Base-by-base conservation (phyloP, 2,329 filamentous ascomycete genomes). In the Cercospora sp. region DNA sequence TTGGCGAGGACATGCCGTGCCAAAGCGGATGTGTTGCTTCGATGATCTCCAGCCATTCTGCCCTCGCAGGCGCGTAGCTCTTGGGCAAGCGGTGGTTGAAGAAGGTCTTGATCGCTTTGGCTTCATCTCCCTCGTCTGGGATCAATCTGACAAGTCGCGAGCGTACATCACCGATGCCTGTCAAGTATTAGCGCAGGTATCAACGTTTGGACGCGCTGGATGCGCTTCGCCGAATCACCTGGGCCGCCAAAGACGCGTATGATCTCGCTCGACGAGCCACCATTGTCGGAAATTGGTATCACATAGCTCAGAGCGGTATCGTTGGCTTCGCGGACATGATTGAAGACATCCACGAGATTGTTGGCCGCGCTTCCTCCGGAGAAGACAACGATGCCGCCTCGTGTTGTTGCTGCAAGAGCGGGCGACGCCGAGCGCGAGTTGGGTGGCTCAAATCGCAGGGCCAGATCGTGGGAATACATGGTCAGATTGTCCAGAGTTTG, bases 281-380 rank as follows among this genome's bases (percentile, higher is more conserved):
- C 94, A 80, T 98, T 98, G 81, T 98, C 94, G 72, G 91, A 95
- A 77, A 97, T 97, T 39, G 94, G 94, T 63, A 98, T 96, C 67
- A 97, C 89, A 79, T 96, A 96, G 80, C 88, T 92, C 51, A 96
- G 81, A 2, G 86, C 83, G 75, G 90, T 91, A 48, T 85, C 81
- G 69, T 90, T 91, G 73, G 85, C 89, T 70, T 89, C 80, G 30
- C 82, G 79, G 5, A 87, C 80, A 23, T 81, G 79, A 67, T 85
- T 90, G 80, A 97, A 97, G 10, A 97, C 91, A 78, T 97, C 94
- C 48, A 97, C 94, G 5, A 97, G 86, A 75, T 87, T 96, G 77
- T 97, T 98, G 5, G 94, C 93, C n/a, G 94, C 94, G 73, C 92
- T 97, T 12, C 71, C 71, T 36, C 71, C 71, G 9, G 93, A 96